phyloP scores from a whole-genome alignment of 2,329 filamentous ascomycete genomes.

The Talaromyces sp. region DNA sequence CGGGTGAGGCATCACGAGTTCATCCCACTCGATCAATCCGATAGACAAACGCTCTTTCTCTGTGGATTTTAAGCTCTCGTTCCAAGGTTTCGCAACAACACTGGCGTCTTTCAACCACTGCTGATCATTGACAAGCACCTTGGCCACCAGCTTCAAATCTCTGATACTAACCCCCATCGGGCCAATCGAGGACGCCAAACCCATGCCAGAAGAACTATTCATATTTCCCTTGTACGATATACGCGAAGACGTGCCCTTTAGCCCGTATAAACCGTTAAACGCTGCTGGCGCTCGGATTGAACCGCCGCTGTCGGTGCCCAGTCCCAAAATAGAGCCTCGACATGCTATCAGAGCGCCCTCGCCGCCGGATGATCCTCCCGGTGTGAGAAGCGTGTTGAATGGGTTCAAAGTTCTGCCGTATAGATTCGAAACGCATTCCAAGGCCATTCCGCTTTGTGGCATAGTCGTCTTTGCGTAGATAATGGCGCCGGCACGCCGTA shows the following conservation, averaged over 20 bases:
- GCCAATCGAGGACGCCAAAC: slow-evolving; percentile 19
- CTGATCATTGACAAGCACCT: slow-evolving; percentile 14
- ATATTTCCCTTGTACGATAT: background rate
- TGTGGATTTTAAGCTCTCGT: background rate
- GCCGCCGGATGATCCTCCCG: slow-evolving; percentile 27
- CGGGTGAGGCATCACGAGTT: slow-evolving; percentile 1
- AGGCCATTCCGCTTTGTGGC: slow-evolving; percentile 57
- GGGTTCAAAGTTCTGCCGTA: slow-evolving; percentile 17
- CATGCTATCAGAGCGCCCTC: slow-evolving; percentile 31
- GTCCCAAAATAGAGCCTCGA: slow-evolving; percentile 24
- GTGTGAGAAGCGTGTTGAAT: slow-evolving; percentile 19
- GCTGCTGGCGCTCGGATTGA: slow-evolving; percentile 29
- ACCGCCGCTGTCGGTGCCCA: slow-evolving; percentile 26
- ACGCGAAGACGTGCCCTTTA: slow-evolving; percentile 20
- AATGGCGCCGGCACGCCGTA: slow-evolving; percentile 37
- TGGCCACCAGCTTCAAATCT: slow-evolving; percentile 25
- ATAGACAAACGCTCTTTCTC: background rate
- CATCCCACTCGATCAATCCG: slow-evolving; percentile 2
- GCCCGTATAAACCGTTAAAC: slow-evolving; percentile 30
- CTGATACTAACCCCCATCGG: slow-evolving; percentile 20
- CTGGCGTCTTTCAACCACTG: slow-evolving; percentile 28
- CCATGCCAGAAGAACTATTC: slow-evolving; percentile 21
- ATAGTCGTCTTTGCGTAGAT: slow-evolving; percentile 54
- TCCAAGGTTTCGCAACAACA: slow-evolving; percentile 31
- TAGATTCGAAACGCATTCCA: slow-evolving; percentile 32